Conservation (phyloP, 2,329 filamentous ascomycete species). For the Thelonectria blattea region DNA sequence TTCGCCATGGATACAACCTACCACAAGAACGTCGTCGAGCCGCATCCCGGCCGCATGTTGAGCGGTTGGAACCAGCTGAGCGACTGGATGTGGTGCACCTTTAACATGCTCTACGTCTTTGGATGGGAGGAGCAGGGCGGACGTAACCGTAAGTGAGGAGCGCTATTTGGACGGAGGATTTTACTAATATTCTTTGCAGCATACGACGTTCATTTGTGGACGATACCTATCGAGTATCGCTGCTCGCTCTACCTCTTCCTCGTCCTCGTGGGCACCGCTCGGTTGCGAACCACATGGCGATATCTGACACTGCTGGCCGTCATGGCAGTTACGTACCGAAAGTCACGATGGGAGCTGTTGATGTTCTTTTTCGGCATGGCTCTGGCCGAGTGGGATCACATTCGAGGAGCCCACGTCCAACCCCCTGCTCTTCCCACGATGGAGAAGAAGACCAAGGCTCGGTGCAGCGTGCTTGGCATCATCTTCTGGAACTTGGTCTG, state of each 20-base stretch:
- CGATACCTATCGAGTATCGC: conserved; percentile 66
- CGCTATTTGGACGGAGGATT: neutral
- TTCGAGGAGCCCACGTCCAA: conserved; percentile 53
- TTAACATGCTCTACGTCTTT: conserved; percentile 57
- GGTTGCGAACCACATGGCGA: conserved; percentile 51
- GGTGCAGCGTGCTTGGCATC: conserved; percentile 18
- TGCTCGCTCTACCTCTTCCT: conserved; percentile 65
- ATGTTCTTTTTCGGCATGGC: conserved; percentile 62
- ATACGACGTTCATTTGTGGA: conserved; percentile 67
- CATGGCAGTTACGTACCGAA: conserved; percentile 53
- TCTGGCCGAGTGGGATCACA: conserved; percentile 61
- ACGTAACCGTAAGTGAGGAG: conserved; percentile 46
- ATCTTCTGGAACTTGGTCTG: conserved; percentile 51
- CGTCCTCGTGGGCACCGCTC: conserved; percentile 55
- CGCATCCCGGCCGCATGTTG: conserved; percentile 50
- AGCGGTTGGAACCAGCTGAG: conserved; percentile 48
- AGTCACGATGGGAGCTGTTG: conserved; percentile 60
- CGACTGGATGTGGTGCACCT: conserved; percentile 57
- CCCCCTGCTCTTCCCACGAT: conserved; percentile 35
- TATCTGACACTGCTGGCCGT: conserved; percentile 50
- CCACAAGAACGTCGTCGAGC: conserved; percentile 57
- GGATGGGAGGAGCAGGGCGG: conserved; percentile 56
- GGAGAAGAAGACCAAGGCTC: conserved; percentile 22
- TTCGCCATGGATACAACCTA: conserved; percentile 52
- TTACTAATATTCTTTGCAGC: conserved; percentile 37